Base-by-base conservation (phyloP, 2,329 filamentous ascomycete species). In the Clonostachys byssicola region DNA sequence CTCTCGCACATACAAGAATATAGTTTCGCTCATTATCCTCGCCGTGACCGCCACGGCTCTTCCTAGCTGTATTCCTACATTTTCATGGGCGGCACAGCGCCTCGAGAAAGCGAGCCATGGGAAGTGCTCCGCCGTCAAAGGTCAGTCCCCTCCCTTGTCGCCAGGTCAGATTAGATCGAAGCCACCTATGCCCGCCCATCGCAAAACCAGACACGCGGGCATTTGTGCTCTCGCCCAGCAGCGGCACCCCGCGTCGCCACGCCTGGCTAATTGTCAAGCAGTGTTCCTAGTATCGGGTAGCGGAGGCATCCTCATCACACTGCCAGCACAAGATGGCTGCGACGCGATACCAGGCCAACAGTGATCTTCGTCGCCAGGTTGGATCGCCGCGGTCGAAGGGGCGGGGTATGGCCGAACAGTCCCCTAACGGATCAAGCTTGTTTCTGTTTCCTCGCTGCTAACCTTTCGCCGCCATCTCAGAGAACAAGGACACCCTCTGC, bases 401-500 rank as follows among this genome's bases (percentile, higher is more conserved):
- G 55, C 74, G 77, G 65, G 76, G 76, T 77, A 64, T 56, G 74
- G 68, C 39, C 14, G 39, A 18, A 40, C 20, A 41, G 23, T 10
- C 23, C 23, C 23, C 23, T 10, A 30, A 10, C 23, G 10, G 7
- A n/a, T 17, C 33, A 13, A 7, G 23, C 36, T 43, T 40, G 34
- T 40, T 46, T 42, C 42, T 34, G 23, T 30, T 30, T 30, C 23
- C 48, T 33, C 41, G n/a, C 41, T 45, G 45, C 17, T 48, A 42
- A 46, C 30, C 40, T 40, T 44, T 30, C 23, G 42, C 51, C 56
- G 47, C 54, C 49, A 16, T 18, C 40, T 48, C 55, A 87, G 86
- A 89, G 70, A 88, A 88, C 65, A 95, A 92, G 70, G 91, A 95
- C 64, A 95, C 89, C 7, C 79, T 92, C 48, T 96, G 91, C 71